Conservation (phyloP, 805 yeast genomes). For the Candida glaebosa region DNA sequence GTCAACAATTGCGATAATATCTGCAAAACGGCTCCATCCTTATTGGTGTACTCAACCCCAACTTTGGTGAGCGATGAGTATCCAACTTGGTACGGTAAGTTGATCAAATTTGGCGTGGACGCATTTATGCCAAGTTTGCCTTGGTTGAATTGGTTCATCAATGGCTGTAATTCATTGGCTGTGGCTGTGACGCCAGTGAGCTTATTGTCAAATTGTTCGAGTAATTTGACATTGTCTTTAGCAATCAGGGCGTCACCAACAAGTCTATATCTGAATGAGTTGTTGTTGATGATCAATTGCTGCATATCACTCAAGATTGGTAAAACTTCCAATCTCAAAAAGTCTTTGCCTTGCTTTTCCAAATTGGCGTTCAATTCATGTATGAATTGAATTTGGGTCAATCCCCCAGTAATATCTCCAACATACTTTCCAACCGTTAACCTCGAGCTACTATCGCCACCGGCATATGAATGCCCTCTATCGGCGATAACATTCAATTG, state of each 20-base stretch:
- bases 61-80: constrained; percentile 66
- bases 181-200: constrained; percentile 5
- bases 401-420: constrained; percentile 65
- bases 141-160: constrained; percentile 14
- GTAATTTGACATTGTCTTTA: constrained; percentile 30
- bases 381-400: constrained; percentile 71
- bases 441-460: constrained; percentile 59
- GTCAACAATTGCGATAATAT: constrained; percentile 77
- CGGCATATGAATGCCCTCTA: constrained; percentile 83
- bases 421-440: constrained; percentile 59
- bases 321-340: constrained; percentile 47
- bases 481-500: constrained; percentile 79
- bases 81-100: constrained; percentile 85
- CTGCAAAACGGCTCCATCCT: constrained; percentile 84
- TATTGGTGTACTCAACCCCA: constrained; percentile 64
- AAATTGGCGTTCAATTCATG: constrained; percentile 52
- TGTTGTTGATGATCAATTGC: constrained; percentile 26
- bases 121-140: constrained; percentile 10
- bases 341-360: constrained; percentile 35
- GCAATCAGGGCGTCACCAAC: constrained; percentile 53
- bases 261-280: constrained; percentile 45
- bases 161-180: constrained; percentile 13
- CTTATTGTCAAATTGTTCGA: constrained; percentile 29
- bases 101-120: constrained; percentile 44
- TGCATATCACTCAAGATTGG: constrained; percentile 59